Evolutionary conservation across 192 early-diverging fungal genomes (phyloP), one percentile per base, ranked within the genome.

Genomic region (Backusella westeae): DNA sequence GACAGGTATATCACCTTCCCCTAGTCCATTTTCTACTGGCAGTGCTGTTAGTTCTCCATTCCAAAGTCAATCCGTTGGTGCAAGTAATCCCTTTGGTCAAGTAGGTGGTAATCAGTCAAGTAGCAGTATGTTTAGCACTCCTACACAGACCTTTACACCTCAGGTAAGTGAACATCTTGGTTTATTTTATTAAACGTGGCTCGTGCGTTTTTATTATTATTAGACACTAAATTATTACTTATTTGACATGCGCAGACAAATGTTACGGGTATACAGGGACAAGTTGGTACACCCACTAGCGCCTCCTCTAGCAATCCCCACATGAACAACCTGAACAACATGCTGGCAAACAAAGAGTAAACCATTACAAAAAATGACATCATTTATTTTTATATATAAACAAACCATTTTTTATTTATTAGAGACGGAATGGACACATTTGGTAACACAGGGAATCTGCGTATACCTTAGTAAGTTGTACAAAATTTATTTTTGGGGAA

Each of bases 371-470:
- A 39, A 38, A 35, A 73, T 73, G 34, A 56, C 34, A 56, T 56
- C 52, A 49, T 32, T 42, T 21, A 14, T 26, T n/a, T 39, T 41
- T 74, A 44, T 42, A 21, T 26, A 17, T 42, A 21, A 19, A 17
- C 21, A n/a, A 38, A 34, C 9, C 15, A 12, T 15, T 2, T 75
- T 66, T 34, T 35, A 19, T 71, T 14, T 17, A 44, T 10, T 66
- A 82, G 84, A 39, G 86, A 87, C 73, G 88, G 88, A 34, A 82
- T 86, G 74, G 88, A 89, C 76, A 86, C 84, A 1, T 88, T 88
- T 67, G 85, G 87, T 46, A 86, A 88, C 74, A 72, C 53, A n/a
- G 87, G 87, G 46, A 82, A 82, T 77, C 74, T 83, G n/a, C 85
- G 87, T 42, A 76, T 88, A 29, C 87, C 87, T 32, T 41, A 59